Percentiles rank a stretch among this genome's conserved stretches.
Evolutionary conservation across 208 protist genomes (phyloP).

Genomic region (Trypanosoma avium): DNA sequence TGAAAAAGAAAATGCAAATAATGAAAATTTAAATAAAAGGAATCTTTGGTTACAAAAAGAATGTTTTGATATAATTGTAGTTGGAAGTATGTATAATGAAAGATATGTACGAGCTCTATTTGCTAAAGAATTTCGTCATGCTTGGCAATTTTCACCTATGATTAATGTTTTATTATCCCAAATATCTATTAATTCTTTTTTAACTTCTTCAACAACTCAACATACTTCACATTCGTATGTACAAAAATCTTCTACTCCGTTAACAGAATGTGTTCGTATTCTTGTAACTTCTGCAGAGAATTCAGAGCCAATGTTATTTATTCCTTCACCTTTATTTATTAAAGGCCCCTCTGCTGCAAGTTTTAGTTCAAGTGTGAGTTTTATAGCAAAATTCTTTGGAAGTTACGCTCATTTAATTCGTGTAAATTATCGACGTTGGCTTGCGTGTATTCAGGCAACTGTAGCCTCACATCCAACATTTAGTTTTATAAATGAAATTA

Average conservation of each 20-base stretch:
- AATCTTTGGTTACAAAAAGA: not conserved
- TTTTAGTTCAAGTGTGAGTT: not conserved
- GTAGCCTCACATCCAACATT: not conserved
- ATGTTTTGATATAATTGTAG: slow-evolving; percentile 22
- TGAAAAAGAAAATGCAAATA: not conserved
- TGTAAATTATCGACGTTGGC: slow-evolving; percentile 21
- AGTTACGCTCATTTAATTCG: slow-evolving; percentile 17
- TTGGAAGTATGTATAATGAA: slow-evolving; percentile 26
- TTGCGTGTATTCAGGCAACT: slow-evolving; percentile 1
- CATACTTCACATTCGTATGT: not conserved
- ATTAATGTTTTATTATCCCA: not conserved
- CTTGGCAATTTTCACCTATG: not conserved
- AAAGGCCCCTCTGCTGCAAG: not conserved
- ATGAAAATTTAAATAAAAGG: not conserved
- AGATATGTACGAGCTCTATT: slow-evolving; percentile 3
- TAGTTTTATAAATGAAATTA: slow-evolving; percentile 16
- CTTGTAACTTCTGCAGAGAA: slow-evolving; percentile 7
- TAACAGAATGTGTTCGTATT: slow-evolving; percentile 9
- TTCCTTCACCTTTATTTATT: slow-evolving; percentile 9
- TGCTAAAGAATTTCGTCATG: slow-evolving; percentile 1
- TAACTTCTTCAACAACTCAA: too few species aligned
- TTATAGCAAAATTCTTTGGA: slow-evolving; percentile 9
- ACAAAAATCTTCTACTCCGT: not conserved
- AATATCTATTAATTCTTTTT: too few species aligned
- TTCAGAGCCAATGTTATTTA: not conserved